These are phyloP conservation scores for Aureobasidium sp. DNA, from an alignment of 2,329 filamentous ascomycete species.

Conservation along the genomic window DNA sequence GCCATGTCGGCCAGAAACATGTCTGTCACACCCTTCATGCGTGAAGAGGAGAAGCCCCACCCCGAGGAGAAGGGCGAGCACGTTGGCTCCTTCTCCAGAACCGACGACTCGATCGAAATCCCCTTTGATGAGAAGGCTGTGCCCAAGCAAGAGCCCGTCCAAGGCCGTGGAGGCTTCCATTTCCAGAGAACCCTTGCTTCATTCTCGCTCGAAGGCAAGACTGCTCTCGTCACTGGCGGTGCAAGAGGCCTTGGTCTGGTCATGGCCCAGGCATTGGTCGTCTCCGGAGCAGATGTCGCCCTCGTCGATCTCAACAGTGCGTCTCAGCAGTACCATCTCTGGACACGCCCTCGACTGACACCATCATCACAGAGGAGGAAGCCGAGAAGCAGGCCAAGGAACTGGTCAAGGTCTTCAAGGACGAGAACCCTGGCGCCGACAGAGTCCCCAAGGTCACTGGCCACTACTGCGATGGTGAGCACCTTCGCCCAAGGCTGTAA, in stretches of 20 bases:
- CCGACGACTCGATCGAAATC: conserved; percentile 69
- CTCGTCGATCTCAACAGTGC: conserved; percentile 90
- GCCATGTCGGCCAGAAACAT: conserved; percentile 11
- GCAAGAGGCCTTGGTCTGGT: conserved; percentile 83
- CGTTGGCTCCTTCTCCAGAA: conserved; percentile 68
- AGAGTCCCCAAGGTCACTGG: conserved; percentile 78
- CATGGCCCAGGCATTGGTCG: conserved; percentile 86
- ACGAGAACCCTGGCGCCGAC: conserved; percentile 69
- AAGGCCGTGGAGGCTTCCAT: conserved; percentile 70
- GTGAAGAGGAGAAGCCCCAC: conserved; percentile 21
- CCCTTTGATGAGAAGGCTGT: conserved; percentile 74
- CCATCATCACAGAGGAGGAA: conserved; percentile 60
- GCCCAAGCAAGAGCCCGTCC: conserved; percentile 62
- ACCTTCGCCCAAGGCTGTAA: no score
- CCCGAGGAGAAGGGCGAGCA: conserved; percentile 31
- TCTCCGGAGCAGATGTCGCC: conserved; percentile 80
- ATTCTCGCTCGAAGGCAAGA: conserved; percentile 79
- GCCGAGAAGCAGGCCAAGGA: conserved; percentile 68
- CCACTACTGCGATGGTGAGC: conserved; percentile 64
- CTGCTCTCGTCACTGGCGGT: conserved; percentile 82
- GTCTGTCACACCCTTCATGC: conserved; percentile 6
- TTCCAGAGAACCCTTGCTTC: conserved; percentile 77
- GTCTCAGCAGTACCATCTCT: conserved; percentile 27
- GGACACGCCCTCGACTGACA: not conserved
- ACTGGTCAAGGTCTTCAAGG: conserved; percentile 67